Evolutionary conservation across 495 filamentous ascomycete species (phyloP).

Genomic region (Entonaema liquescens): DNA sequence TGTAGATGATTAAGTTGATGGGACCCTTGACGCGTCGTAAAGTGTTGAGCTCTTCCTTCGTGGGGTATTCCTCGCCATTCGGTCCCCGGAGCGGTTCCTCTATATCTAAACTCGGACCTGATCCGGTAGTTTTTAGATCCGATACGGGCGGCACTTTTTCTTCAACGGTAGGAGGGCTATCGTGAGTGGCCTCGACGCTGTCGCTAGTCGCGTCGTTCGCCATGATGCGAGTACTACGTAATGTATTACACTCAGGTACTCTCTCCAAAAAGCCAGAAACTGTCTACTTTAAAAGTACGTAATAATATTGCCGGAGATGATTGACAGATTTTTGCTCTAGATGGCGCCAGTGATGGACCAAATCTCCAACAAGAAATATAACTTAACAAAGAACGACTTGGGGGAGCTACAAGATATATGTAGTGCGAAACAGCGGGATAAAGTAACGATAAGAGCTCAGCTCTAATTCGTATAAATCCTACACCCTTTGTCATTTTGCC

Average conservation of each 20-base stretch:
- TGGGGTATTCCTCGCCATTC: constrained; percentile 57
- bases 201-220: constrained; percentile 20
- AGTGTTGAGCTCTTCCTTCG: constrained; percentile 66
- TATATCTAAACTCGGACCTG: constrained; percentile 32
- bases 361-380: neutral
- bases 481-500: constrained; percentile 17
- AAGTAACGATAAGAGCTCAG: constrained; percentile 14
- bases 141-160: neutral
- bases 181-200: constrained; percentile 16
- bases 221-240: constrained; percentile 20
- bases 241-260: neutral
- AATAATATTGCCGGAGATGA: neutral
- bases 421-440: constrained; percentile 1
- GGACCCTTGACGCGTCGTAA: constrained; percentile 71
- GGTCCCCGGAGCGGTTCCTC: constrained; percentile 38
- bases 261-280: neutral
- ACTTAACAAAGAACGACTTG: neutral
- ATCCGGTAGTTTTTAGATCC: constrained; percentile 16
- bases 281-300: neutral
- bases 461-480: constrained; percentile 26
- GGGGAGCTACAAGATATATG: constrained; percentile 3
- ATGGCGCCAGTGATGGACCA: neutral
- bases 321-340: neutral
- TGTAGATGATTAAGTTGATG: constrained; percentile 71
- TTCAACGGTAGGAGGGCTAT: constrained; percentile 2